Evolutionary conservation across 805 yeast species (phyloP).

Genomic region (Lachancea fermentati): DNA sequence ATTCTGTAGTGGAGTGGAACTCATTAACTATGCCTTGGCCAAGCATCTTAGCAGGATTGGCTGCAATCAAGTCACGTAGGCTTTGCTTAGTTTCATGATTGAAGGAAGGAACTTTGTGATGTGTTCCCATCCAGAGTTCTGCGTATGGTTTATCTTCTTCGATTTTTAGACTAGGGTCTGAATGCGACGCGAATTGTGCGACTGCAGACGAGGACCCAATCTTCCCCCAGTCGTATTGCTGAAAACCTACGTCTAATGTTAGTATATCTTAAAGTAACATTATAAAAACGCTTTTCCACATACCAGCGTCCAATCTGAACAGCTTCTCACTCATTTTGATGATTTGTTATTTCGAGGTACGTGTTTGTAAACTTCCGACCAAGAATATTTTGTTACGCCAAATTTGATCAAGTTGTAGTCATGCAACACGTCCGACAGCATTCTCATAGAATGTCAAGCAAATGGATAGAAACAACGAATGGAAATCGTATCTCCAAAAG

Average conservation of each 20-base stretch:
- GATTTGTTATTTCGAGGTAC: conserved; percentile 1
- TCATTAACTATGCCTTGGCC: conserved; percentile 53
- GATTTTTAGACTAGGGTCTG: conserved; percentile 56
- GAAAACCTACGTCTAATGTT: conserved; percentile 44
- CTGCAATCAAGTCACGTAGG: conserved; percentile 61
- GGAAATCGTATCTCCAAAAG: conserved; percentile 45
- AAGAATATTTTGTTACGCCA: not conserved
- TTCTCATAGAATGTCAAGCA: not conserved
- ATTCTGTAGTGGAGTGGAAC: conserved; percentile 63
- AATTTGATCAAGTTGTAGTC: not conserved
- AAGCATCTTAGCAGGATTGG: conserved; percentile 52
- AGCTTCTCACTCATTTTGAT: conserved; percentile 32
- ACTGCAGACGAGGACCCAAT: conserved; percentile 81
- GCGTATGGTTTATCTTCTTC: conserved; percentile 86
- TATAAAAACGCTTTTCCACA: conserved; percentile 9
- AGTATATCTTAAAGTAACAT: not conserved
- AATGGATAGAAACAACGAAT: conserved; percentile 45
- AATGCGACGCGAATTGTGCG: conserved; percentile 74
- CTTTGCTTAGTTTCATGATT: conserved; percentile 49
- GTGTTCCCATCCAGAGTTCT: conserved; percentile 99
- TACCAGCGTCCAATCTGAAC: conserved; percentile 39
- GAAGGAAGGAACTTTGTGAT: conserved; percentile 80
- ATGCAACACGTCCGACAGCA: conserved; percentile 1
- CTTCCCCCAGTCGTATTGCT: conserved; percentile 86
- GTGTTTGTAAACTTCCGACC: conserved; percentile 4